Conservation (phyloP, 352 stramenopile species). For the Phytophthora nicotianae region DNA sequence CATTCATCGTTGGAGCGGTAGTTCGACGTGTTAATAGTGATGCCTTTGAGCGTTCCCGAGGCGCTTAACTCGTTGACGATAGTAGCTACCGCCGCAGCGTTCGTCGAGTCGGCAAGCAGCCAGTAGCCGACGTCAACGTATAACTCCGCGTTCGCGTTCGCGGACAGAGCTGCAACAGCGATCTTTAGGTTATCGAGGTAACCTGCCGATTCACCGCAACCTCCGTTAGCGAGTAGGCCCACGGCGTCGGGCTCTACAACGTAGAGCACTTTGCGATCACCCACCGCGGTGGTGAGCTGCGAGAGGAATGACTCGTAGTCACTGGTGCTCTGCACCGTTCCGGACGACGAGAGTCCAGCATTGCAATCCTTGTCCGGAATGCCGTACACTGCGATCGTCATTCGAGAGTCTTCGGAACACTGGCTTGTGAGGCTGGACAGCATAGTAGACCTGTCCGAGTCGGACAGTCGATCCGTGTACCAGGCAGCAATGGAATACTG, state of each 20-base stretch:
- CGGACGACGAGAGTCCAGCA: slow-evolving; percentile 50
- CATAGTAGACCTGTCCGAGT: slow-evolving; percentile 34
- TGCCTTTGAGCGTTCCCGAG: slow-evolving; percentile 52
- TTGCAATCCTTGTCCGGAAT: slow-evolving; percentile 73
- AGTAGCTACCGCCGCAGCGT: slow-evolving; percentile 34
- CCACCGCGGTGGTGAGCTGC: slow-evolving; percentile 40
- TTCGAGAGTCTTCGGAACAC: slow-evolving; percentile 44
- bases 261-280: slow-evolving; percentile 63
- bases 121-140: slow-evolving; percentile 76
- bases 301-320: slow-evolving; percentile 59
- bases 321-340: slow-evolving; percentile 41
- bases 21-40: slow-evolving; percentile 76
- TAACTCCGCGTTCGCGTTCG: slow-evolving; percentile 59
- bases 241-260: slow-evolving; percentile 72
- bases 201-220: slow-evolving; percentile 43
- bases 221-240: slow-evolving; percentile 48
- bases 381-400: slow-evolving; percentile 71
- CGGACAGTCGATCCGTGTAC: slow-evolving; percentile 57
- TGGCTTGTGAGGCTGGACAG: slow-evolving; percentile 35
- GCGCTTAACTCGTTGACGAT: slow-evolving; percentile 51
- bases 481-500: slow-evolving; percentile 54
- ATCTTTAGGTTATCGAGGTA: slow-evolving; percentile 63
- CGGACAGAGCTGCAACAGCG: slow-evolving; percentile 55
- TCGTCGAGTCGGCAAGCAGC: slow-evolving; percentile 43
- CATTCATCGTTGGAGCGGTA: slow-evolving; percentile 66